Percentiles rank a stretch among this genome's conserved stretches.
These are phyloP conservation scores for Beauveria sp. DNA, from an alignment of 2,329 filamentous ascomycete genomes.

Conservation along the genomic window DNA sequence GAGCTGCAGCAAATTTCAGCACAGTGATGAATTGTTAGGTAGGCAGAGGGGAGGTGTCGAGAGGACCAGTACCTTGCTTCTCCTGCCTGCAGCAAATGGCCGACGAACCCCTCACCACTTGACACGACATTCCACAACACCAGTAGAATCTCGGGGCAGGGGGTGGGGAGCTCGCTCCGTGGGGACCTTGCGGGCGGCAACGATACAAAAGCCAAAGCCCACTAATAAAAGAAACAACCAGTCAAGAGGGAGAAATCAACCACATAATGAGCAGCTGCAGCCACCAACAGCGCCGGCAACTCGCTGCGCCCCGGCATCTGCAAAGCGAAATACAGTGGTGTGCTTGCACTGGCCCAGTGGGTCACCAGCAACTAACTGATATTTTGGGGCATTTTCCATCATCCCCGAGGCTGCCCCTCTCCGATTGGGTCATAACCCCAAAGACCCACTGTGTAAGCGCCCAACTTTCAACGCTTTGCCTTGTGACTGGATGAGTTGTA, in stretches of 20 bases:
- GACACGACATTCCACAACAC: background rate
- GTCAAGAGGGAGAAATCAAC: background rate
- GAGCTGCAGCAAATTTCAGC: background rate
- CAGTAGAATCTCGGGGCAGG: slow-evolving; percentile 1
- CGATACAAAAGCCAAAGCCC: background rate
- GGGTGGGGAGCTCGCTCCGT: background rate
- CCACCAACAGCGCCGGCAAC: background rate
- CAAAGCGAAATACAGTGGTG: background rate
- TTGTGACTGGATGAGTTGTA: slow-evolving; percentile 11
- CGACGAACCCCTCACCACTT: background rate
- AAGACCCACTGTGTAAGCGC: slow-evolving; percentile 10
- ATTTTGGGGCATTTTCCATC: background rate
- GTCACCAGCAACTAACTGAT: too few relatives aligned
- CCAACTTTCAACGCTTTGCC: background rate
- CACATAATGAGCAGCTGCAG: background rate
- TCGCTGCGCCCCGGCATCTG: background rate
- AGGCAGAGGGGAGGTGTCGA: background rate
- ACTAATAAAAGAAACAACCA: background rate
- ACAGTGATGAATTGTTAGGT: background rate
- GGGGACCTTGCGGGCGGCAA: slow-evolving; percentile 5
- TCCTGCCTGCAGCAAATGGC: background rate
- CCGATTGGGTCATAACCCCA: background rate
- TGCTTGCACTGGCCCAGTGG: background rate
- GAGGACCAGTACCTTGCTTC: background rate
- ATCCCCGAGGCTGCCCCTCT: background rate